Conservation (phyloP, 2,329 filamentous ascomycete species). For the Penicillium sp. region DNA sequence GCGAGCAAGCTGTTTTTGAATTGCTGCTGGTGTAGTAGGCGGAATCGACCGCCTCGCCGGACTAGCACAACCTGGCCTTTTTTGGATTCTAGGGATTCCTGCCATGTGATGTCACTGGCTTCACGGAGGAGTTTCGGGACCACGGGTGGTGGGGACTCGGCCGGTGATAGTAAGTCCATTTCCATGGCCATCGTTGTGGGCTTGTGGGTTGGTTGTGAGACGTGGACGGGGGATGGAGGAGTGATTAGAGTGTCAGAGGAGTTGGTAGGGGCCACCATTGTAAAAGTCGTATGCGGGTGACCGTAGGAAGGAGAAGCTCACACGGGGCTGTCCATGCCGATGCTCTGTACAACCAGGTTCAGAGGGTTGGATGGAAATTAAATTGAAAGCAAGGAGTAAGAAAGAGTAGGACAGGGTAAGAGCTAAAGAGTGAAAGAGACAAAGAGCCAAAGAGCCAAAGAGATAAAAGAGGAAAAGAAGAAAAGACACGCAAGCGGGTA, state of each 20-base stretch:
- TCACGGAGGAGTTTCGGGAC: slow-evolving; percentile 22
- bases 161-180: slow-evolving; percentile 4
- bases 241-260: slow-evolving; percentile 22
- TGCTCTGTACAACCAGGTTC: background rate
- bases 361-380: background rate
- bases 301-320: slow-evolving; percentile 1
- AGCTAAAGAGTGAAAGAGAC: background rate
- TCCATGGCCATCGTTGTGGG: background rate
- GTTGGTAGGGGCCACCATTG: slow-evolving; percentile 15
- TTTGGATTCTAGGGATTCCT: slow-evolving; percentile 15
- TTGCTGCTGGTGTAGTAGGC: slow-evolving; percentile 30
- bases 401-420: background rate
- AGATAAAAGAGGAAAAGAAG: background rate
- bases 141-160: slow-evolving; percentile 4
- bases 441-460: background rate
- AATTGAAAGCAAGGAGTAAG: background rate
- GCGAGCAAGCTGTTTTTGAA: slow-evolving; percentile 39
- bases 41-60: slow-evolving; percentile 16
- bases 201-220: background rate
- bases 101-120: slow-evolving; percentile 24
- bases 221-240: slow-evolving; percentile 1
- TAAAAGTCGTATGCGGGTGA: background rate
- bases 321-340: slow-evolving; percentile 3
- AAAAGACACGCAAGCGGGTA: slow-evolving; percentile 5
- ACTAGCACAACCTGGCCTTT: slow-evolving; percentile 17